Evolutionary conservation across 1,284 basidiomycete species (phyloP).

Genomic region (Rhodotorula sp.): DNA sequence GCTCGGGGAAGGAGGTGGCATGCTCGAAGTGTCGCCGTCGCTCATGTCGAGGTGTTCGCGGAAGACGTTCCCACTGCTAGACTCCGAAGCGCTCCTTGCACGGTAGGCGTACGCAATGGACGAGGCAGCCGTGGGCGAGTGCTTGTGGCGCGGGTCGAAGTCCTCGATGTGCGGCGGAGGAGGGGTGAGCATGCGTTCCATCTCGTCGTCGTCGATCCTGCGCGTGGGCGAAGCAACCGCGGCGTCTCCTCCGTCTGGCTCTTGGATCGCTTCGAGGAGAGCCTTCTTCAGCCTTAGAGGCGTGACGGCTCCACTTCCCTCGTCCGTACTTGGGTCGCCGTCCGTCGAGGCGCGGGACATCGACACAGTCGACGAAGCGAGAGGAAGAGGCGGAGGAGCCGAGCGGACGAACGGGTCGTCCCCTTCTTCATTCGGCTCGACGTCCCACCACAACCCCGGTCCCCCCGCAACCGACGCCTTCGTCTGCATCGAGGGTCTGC

Average conservation of each 20-base stretch:
- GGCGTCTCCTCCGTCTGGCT: neutral
- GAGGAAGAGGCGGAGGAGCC: neutral
- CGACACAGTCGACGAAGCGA: neutral
- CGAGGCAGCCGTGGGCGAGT: neutral
- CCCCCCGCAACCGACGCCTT: neutral
- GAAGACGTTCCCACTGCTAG: neutral
- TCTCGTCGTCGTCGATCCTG: neutral
- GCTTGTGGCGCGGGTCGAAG: neutral
- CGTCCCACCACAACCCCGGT: conserved; percentile 3
- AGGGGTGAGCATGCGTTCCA: conserved; percentile 18
- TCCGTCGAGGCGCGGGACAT: neutral
- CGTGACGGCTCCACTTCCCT: no score
- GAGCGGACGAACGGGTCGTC: conserved; percentile 25
- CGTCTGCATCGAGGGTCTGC: no score
- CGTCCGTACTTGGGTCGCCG: no score
- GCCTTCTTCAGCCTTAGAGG: no score
- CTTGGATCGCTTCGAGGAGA: conserved; percentile 12
- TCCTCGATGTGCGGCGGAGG: neutral
- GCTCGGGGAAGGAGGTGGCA: neutral
- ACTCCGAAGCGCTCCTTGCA: neutral
- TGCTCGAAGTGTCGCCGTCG: no score
- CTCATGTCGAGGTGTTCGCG: neutral
- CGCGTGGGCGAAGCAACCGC: no score
- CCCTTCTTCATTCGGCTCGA: conserved; percentile 29
- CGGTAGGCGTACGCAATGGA: neutral